A percentile compares a stretch with the other conserved stretches of the same genome.
These are phyloP conservation scores for Ophiobolus disseminans DNA, from an alignment of 2,329 filamentous ascomycete genomes.

Conservation along the genomic window DNA sequence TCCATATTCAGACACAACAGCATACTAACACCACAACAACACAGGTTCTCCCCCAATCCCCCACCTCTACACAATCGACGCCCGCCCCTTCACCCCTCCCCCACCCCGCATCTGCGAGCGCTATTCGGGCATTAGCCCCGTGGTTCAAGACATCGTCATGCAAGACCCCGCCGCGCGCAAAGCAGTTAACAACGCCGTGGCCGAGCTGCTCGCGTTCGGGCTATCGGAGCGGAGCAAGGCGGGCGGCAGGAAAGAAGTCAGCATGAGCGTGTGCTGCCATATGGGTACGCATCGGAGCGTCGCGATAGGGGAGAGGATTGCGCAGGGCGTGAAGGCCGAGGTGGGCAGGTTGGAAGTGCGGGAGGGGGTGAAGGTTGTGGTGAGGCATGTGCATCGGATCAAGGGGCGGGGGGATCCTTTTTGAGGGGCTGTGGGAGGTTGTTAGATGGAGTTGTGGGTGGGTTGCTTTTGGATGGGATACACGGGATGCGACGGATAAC, in stretches of 20 bases:
- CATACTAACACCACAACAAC: too few species aligned
- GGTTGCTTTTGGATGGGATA: background rate
- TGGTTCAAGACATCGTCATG: constrained; percentile 33
- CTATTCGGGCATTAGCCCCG: constrained; percentile 31
- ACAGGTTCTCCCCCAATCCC: constrained; percentile 24
- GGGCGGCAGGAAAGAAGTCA: constrained; percentile 10
- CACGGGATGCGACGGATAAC: background rate
- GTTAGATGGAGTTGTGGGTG: background rate
- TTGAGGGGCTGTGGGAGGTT: constrained; percentile 8
- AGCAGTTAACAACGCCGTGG: constrained; percentile 18
- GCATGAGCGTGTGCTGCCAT: constrained; percentile 33
- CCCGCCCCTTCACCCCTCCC: constrained; percentile 20
- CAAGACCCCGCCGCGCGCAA: constrained; percentile 18
- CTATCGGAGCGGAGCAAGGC: background rate
- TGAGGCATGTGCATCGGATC: constrained; percentile 38
- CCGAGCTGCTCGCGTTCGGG: constrained; percentile 16
- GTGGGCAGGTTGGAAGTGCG: constrained; percentile 13
- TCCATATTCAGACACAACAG: too few species aligned
- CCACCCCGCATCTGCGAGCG: constrained; percentile 14
- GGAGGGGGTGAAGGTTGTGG: constrained; percentile 29
- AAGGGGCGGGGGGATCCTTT: constrained; percentile 28
- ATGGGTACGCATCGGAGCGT: constrained; percentile 44
- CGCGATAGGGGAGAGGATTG: constrained; percentile 37
- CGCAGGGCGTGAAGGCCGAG: constrained; percentile 23
- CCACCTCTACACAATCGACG: constrained; percentile 36